Base-by-base conservation (phyloP, 805 yeast genomes). In the Metschnikowia picachoensis region DNA sequence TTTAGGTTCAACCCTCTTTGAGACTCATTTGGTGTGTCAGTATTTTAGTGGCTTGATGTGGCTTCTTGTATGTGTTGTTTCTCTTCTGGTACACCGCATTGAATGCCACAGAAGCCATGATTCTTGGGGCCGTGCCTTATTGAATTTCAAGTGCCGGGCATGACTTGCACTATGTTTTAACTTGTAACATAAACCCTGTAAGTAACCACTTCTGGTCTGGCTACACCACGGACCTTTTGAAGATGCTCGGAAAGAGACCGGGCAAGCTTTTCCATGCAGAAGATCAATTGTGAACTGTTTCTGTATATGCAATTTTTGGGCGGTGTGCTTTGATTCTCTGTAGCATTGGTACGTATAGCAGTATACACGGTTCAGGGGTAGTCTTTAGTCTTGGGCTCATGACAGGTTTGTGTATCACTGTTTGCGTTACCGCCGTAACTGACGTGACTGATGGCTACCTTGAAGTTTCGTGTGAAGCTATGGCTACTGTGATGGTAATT, bases 401-500 rank as follows among this genome's bases (percentile, higher is more conserved):
- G 56, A 53, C 56, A 0, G 56, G 56, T 8, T 46, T 52, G 43
- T 52, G 56, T 12, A 55, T 60, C 25, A 57, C 60, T 46, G 66
- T 64, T 0, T 53, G 59, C 36, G 64, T 62, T 12, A 60, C 59
- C 32, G 63, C 65, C 20, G 61, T 61, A 39, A 59, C 58, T 32
- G 60, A 61, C 42, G 60, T 60, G 37, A 54, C 60, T 30, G 65
- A 61, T 45, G 53, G 59, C 43, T 61, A 61, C 46, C 60, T 58
- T 43, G 65, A 60, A 44, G 64, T 60, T 3, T 50, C 60, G 16
- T 61, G 64, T 30, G 65, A 60, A 38, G 64, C 63, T 9, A 52
- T 61, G 60, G 82, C 77, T 42, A 75, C 80, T 28, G 78, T 79
- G 14, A 73, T 82, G 35, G 55, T 81, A 25, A 74, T 80, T 45